Evolutionary conservation across 2,329 filamentous ascomycete species (phyloP).

Genomic region (Metarhizium sp.): DNA sequence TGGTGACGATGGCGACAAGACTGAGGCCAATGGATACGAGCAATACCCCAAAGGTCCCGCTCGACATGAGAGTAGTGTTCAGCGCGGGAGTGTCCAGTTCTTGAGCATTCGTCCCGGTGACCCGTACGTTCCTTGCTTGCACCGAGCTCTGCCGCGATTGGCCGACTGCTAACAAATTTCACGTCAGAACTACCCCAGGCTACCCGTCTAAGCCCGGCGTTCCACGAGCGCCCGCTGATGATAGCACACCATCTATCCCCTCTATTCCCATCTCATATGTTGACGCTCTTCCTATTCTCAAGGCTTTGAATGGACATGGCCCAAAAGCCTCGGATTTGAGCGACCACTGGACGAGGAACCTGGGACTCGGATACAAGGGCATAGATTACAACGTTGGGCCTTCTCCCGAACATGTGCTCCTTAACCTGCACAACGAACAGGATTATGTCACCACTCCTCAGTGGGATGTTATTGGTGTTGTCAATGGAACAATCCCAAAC

Average conservation of each 20-base stretch:
- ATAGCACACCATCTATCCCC: slow-evolving; percentile 72
- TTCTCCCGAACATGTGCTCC: slow-evolving; percentile 58
- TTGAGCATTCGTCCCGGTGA: slow-evolving; percentile 62
- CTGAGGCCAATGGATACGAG: slow-evolving; percentile 69
- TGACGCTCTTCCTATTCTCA: slow-evolving; percentile 81
- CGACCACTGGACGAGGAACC: slow-evolving; percentile 57
- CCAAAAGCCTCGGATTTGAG: slow-evolving; percentile 67
- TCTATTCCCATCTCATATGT: slow-evolving; percentile 84
- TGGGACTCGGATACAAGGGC: slow-evolving; percentile 69
- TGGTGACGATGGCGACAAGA: slow-evolving; percentile 75
- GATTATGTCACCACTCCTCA: slow-evolving; percentile 72
- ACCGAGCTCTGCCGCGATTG: not conserved
- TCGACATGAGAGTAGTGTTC: slow-evolving; percentile 78
- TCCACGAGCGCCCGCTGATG: slow-evolving; percentile 61
- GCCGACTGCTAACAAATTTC: not conserved
- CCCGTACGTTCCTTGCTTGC: slow-evolving; percentile 35
- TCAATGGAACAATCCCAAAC: slow-evolving; percentile 77
- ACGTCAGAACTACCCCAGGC: slow-evolving; percentile 65
- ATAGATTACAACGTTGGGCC: slow-evolving; percentile 81
- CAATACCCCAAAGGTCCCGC: slow-evolving; percentile 81
- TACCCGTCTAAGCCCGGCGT: slow-evolving; percentile 89
- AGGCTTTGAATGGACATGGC: slow-evolving; percentile 81
- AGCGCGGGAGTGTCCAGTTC: slow-evolving; percentile 80
- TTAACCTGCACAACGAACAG: slow-evolving; percentile 72
- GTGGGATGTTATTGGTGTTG: slow-evolving; percentile 87